Evolutionary conservation across 2,329 filamentous ascomycete species (phyloP).

Genomic region (Cladosporium oxysporum): DNA sequence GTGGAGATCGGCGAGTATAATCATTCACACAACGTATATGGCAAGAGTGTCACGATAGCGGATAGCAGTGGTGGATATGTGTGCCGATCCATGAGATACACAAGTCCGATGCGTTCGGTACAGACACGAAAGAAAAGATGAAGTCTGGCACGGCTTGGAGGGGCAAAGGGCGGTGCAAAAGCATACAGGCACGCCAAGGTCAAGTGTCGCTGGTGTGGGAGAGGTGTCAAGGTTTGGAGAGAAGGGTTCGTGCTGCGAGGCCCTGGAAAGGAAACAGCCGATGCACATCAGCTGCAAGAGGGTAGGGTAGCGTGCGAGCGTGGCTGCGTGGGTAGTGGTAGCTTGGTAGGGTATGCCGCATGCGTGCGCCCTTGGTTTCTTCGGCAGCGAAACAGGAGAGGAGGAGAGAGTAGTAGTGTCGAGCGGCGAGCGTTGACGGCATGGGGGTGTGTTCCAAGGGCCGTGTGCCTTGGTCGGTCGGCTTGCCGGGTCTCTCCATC

Average conservation of each 20-base stretch:
- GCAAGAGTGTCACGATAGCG: not conserved
- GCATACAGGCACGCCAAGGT: not conserved
- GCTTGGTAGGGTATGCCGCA: not conserved
- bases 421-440: too few relatives aligned
- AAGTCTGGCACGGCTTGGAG: not conserved
- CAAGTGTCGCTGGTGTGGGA: not conserved
- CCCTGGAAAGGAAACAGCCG: not conserved
- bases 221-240: not conserved
- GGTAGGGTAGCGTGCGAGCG: not conserved
- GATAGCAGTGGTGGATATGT: not conserved
- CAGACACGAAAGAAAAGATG: not conserved
- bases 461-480: not conserved
- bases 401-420: not conserved
- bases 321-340: not conserved
- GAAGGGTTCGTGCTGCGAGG: not conserved
- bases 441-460: too few relatives aligned
- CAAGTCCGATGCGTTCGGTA: not conserved
- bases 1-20: not conserved
- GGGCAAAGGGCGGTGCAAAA: not conserved
- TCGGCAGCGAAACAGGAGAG: not conserved
- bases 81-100: not conserved
- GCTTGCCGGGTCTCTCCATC: conserved; percentile 3
- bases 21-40: not conserved
- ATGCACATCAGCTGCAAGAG: not conserved
- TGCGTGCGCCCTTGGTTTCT: not conserved